These are phyloP conservation scores for Trichoderma koningii DNA, from an alignment of 2,329 filamentous ascomycete species.

Conservation along the genomic window DNA sequence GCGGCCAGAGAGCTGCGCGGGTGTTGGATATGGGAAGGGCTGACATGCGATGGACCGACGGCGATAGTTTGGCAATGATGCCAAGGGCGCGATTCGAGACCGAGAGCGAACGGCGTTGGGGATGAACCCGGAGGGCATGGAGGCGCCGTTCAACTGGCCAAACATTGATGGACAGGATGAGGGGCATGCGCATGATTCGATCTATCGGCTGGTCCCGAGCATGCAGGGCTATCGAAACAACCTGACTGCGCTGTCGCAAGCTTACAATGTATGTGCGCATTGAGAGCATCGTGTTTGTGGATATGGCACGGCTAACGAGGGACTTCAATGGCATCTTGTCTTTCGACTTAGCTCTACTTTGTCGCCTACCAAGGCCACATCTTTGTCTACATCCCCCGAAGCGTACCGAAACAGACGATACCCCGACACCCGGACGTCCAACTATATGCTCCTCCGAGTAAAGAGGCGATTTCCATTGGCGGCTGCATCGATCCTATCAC, in stretches of 20 bases:
- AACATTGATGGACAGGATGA: slow-evolving; percentile 34
- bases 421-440: slow-evolving; percentile 52
- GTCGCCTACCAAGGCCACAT: slow-evolving; percentile 59
- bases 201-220: slow-evolving; percentile 38
- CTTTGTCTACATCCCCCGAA: slow-evolving; percentile 57
- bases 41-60: neutral
- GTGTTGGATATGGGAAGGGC: neutral
- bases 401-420: slow-evolving; percentile 51
- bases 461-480: slow-evolving; percentile 43
- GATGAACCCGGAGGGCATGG: slow-evolving; percentile 32
- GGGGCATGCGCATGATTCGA: slow-evolving; percentile 30
- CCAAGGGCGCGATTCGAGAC: slow-evolving; percentile 39
- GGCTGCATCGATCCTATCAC: slow-evolving; percentile 56
- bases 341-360: slow-evolving; percentile 57
- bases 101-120: slow-evolving; percentile 39
- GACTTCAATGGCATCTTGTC: neutral
- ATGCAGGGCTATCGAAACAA: slow-evolving; percentile 54
- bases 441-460: slow-evolving; percentile 48
- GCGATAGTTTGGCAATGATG: slow-evolving; percentile 44
- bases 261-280: slow-evolving; percentile 50
- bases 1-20: neutral
- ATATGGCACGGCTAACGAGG: slow-evolving; percentile 13
- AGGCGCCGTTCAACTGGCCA: slow-evolving; percentile 39
- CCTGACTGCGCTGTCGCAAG: slow-evolving; percentile 59
- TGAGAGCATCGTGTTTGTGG: neutral